Evolutionary conservation across 2,329 filamentous ascomycete genomes (phyloP).

Genomic region (Apiospora malaysiana): DNA sequence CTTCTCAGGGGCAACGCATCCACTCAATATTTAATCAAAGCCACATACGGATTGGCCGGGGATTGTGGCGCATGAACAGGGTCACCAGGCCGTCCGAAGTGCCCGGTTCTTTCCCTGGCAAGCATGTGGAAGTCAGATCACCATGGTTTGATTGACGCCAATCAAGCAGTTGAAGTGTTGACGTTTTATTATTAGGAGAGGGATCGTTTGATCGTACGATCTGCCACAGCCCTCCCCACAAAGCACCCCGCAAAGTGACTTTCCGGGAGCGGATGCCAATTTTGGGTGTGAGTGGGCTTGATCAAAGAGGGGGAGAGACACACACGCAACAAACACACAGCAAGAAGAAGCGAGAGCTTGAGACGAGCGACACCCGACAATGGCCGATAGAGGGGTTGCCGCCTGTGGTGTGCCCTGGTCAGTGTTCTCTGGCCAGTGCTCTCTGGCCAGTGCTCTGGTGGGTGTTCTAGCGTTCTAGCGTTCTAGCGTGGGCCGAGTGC

Average conservation of each 20-base stretch:
- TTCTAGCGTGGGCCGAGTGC: too few relatives aligned
- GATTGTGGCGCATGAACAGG: not conserved
- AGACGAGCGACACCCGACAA: not conserved
- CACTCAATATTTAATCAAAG: not conserved
- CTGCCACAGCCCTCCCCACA: not conserved
- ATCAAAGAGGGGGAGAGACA: not conserved
- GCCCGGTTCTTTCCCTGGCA: not conserved
- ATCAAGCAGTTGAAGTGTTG: not conserved
- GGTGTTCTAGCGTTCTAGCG: not conserved
- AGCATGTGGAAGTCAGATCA: not conserved
- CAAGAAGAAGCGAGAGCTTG: not conserved
- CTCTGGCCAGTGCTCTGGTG: not conserved
- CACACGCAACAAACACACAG: not conserved
- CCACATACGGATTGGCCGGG: not conserved
- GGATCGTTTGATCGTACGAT: not conserved
- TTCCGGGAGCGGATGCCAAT: not conserved
- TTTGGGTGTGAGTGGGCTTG: not conserved
- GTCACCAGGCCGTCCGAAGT: not conserved
- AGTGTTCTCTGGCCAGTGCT: too few relatives aligned
- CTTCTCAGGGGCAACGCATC: not conserved
- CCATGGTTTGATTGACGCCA: not conserved
- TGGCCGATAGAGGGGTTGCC: constrained; percentile 1
- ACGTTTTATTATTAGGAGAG: not conserved
- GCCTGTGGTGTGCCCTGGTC: too few relatives aligned
- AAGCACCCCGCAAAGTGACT: constrained; percentile 8